These are phyloP conservation scores for Thraustochytrium sp. DNA, from an alignment of 352 stramenopile genomes.

Conservation along the genomic window DNA sequence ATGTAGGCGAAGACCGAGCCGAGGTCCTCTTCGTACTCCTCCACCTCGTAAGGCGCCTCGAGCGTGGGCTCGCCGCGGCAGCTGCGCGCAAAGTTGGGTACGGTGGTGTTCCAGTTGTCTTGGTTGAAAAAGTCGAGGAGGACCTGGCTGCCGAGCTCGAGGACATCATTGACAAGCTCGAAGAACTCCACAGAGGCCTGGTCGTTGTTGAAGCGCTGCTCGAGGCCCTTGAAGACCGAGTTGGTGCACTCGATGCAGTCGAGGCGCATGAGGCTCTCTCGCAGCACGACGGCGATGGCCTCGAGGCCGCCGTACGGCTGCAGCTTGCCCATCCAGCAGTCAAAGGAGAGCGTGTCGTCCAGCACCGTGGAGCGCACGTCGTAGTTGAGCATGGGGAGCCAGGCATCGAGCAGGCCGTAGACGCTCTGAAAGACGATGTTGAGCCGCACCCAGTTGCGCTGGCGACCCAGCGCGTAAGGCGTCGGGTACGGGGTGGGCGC, in stretches of 20 bases:
- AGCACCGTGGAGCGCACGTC: not conserved
- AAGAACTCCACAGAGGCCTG: not conserved
- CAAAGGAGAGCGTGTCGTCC: not conserved
- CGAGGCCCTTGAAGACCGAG: not conserved
- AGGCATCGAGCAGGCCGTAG: not conserved
- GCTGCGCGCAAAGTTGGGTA: not conserved
- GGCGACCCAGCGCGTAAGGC: not conserved
- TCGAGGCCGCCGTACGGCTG: not conserved
- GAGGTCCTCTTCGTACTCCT: not conserved
- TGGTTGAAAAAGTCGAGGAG: not conserved
- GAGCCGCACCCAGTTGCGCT: not conserved
- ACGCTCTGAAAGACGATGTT: not conserved
- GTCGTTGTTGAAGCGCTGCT: not conserved
- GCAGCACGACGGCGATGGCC: not conserved
- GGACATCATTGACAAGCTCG: not conserved
- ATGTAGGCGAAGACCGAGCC: not conserved
- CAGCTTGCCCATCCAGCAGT: conserved; percentile 20
- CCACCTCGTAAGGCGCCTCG: not conserved
- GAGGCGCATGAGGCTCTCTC: not conserved
- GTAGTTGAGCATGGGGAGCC: not conserved
- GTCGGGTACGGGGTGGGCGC: not conserved
- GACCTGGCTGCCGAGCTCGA: not conserved
- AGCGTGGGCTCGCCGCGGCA: not conserved
- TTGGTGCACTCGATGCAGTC: conserved; percentile 1
- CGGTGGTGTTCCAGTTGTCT: not conserved